Percentiles rank a stretch among this genome's conserved stretches.
phyloP scores from a whole-genome alignment of 495 filamentous ascomycete species.

The Penicillium atrosanguineum region DNA sequence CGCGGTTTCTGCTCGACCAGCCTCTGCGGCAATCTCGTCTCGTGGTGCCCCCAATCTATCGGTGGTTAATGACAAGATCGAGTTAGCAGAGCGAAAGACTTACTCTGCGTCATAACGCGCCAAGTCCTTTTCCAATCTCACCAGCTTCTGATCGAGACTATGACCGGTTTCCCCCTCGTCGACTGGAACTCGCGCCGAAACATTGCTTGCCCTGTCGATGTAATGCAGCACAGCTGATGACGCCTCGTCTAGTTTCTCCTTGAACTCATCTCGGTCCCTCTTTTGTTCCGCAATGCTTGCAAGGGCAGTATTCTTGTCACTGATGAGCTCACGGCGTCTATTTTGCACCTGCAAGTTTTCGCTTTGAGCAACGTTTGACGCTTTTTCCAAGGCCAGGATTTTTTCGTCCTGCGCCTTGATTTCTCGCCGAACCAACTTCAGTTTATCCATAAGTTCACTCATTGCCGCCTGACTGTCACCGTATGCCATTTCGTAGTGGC shows the following conservation, averaged over 20 bases:
- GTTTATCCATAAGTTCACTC: slow-evolving; percentile 42
- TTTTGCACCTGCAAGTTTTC: slow-evolving; percentile 52
- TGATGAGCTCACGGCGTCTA: slow-evolving; percentile 52
- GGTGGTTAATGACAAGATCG: not conserved
- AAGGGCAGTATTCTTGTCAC: slow-evolving; percentile 65
- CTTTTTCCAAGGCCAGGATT: slow-evolving; percentile 38
- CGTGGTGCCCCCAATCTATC: slow-evolving; percentile 63
- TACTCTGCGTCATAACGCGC: slow-evolving; percentile 48
- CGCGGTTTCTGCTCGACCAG: slow-evolving; percentile 37
- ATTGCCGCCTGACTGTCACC: slow-evolving; percentile 53
- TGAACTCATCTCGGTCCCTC: slow-evolving; percentile 40
- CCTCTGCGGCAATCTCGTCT: slow-evolving; percentile 59
- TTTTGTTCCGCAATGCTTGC: slow-evolving; percentile 49
- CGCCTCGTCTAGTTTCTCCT: slow-evolving; percentile 47
- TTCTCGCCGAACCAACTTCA: slow-evolving; percentile 40
- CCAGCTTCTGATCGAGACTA: slow-evolving; percentile 63
- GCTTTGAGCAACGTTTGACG: slow-evolving; percentile 54
- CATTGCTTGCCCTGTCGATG: slow-evolving; percentile 51
- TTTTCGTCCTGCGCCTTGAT: slow-evolving; percentile 40
- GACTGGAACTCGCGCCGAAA: slow-evolving; percentile 63
- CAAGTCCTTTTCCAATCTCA: slow-evolving; percentile 56
- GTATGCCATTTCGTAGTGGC: slow-evolving; percentile 44
- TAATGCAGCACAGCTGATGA: slow-evolving; percentile 50
- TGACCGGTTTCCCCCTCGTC: slow-evolving; percentile 62
- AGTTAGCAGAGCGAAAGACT: slow-evolving; percentile 13